phyloP scores from a whole-genome alignment of 257 asterid genomes.

The Galeopsis tetrahit region DNA sequence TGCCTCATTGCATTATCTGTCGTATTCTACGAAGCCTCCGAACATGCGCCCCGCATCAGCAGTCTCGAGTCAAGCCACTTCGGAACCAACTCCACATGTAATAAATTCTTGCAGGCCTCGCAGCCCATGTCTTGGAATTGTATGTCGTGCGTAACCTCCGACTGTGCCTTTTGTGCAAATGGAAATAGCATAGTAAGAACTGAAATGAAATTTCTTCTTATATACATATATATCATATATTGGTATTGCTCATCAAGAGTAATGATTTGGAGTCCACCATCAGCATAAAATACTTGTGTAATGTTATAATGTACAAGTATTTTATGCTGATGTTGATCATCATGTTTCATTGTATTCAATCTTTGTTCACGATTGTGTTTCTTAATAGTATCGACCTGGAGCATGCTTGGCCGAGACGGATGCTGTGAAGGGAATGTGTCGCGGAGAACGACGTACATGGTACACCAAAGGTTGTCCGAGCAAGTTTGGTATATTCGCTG shows the following conservation, averaged over 20 bases:
- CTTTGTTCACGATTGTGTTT: background rate
- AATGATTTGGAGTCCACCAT: too few species aligned
- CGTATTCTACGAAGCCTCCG: conserved; percentile 52
- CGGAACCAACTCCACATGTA: conserved; percentile 65
- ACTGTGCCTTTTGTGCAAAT: conserved; percentile 65
- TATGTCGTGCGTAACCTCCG: conserved; percentile 52
- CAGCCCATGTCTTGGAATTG: conserved; percentile 60
- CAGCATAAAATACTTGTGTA: too few species aligned
- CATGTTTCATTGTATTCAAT: background rate
- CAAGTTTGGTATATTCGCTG: conserved; percentile 60
- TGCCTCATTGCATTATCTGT: conserved; percentile 60
- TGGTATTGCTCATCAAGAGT: too few species aligned
- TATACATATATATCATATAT: background rate
- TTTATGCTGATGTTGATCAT: too few species aligned
- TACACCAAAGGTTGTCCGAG: conserved; percentile 80
- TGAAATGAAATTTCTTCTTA: background rate
- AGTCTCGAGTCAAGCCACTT: conserved; percentile 53
- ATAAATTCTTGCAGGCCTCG: conserved; percentile 36
- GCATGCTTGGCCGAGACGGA: conserved; percentile 56
- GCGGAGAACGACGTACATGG: conserved; percentile 53
- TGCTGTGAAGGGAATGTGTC: conserved; percentile 38
- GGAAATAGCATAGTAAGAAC: conserved; percentile 53
- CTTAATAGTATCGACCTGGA: conserved; percentile 55
- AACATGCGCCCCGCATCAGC: conserved; percentile 55
- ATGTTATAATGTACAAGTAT: too few species aligned